Conservation (phyloP, 2,329 filamentous ascomycete species). For the Hypocrella siamensis region DNA sequence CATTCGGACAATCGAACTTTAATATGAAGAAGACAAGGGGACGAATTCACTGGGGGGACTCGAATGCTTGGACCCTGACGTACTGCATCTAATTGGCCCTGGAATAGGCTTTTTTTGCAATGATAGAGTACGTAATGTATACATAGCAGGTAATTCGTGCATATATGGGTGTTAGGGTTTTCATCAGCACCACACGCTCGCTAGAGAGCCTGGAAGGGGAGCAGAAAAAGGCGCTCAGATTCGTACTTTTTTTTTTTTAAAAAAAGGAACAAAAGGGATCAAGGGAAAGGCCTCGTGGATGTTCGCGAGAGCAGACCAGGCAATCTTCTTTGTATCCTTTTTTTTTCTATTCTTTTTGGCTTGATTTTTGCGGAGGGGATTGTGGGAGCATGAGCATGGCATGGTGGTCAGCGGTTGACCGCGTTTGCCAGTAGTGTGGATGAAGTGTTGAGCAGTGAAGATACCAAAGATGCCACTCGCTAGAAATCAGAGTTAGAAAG, state of each 20-base stretch:
- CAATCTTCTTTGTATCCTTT: background rate
- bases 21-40: slow-evolving; percentile 10
- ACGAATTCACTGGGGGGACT: slow-evolving; percentile 3
- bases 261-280: too few relatives aligned
- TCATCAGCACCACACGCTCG: slow-evolving; percentile 17
- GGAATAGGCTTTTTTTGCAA: slow-evolving; percentile 10
- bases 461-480: slow-evolving; percentile 24
- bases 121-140: slow-evolving; percentile 25
- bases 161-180: slow-evolving; percentile 9
- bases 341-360: background rate
- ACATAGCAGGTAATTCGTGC: slow-evolving; percentile 22
- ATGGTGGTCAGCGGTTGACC: too few relatives aligned
- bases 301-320: too few relatives aligned
- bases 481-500: slow-evolving; percentile 17
- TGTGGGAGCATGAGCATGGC: too few relatives aligned
- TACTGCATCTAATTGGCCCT: slow-evolving; percentile 15
- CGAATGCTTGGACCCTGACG: slow-evolving; percentile 5
- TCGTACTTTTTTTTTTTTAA: too few relatives aligned
- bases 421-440: too few relatives aligned
- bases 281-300: too few relatives aligned
- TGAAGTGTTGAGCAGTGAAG: slow-evolving; percentile 6
- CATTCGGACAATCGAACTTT: slow-evolving; percentile 1
- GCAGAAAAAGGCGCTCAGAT: slow-evolving; percentile 6
- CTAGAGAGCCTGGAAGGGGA: slow-evolving; percentile 12
- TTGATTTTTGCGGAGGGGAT: too few relatives aligned